Evolutionary conservation across 2,329 filamentous ascomycete genomes (phyloP), one percentile per base, ranked within the genome.

Genomic region (Scorias spongiosa): DNA sequence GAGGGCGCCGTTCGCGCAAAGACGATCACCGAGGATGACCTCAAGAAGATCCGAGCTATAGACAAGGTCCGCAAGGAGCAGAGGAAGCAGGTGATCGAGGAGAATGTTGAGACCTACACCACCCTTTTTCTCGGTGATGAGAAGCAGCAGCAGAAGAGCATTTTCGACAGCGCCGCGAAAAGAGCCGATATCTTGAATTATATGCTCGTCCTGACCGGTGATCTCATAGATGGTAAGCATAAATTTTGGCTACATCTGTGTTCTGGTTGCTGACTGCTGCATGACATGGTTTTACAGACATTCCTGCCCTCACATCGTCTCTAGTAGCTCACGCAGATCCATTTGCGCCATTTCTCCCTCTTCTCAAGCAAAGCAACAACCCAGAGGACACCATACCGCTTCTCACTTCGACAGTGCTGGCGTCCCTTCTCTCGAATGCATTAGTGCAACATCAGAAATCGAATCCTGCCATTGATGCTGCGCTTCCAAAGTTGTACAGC

Each of bases 1-100:
- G 89, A 96, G 66, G 89, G 89, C 57, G 88, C 89, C 57, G 86
- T 93, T 53, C 79, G 91, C 64, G 86, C 86, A 55, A 86, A 88
- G 64, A 91, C 86, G 59, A 84, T 98, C 66, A 93, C 84, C 46
- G 89, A 96, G 54, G 81, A 84, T 54, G 89, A 98, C 66, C 77
- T 95, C 55, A 84, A 83, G 70, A 89, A 88, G 74, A 94, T 98
- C 68, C 88, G 88, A 65, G 85, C 88, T 48, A 85, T 96, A 55
- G 91, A 96, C 65, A 96, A 95, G 68, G 84, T 91, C 53, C 84
- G 87, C 64, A 91, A 86, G 64, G 91, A 96, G 54, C 83, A 87
- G 66, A 78, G 88, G 59, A 81, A 81, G 61, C 78, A 89, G 59
- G 81, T 80, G 14, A 80, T 96, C 49, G 84, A 93, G 62, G 68